These are phyloP conservation scores for Obelidium mucronatum DNA, from an alignment of 192 early-diverging fungal genomes.

Conservation along the genomic window DNA sequence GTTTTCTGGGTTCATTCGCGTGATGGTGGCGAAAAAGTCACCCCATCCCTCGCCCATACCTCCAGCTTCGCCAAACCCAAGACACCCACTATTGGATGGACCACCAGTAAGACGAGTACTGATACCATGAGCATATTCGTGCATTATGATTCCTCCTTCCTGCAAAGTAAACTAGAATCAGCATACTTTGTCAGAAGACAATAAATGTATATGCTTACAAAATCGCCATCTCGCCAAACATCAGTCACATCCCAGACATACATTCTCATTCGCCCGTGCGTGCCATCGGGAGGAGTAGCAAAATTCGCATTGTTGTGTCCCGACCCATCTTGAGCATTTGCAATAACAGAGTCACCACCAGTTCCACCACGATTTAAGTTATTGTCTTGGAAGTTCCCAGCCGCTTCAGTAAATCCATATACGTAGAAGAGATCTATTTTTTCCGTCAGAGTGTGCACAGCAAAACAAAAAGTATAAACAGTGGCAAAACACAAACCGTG, in stretches of 20 bases:
- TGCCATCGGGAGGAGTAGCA: conserved; percentile 80
- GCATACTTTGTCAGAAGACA: not conserved
- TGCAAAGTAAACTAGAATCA: conserved; percentile 44
- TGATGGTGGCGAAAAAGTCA: conserved; percentile 86
- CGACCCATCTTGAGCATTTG: conserved; percentile 90
- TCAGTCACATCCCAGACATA: conserved; percentile 81
- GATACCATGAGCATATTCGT: conserved; percentile 95
- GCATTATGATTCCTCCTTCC: conserved; percentile 93
- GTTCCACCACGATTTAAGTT: conserved; percentile 83
- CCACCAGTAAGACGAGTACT: conserved; percentile 92
- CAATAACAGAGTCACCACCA: conserved; percentile 86
- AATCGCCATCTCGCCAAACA: conserved; percentile 69
- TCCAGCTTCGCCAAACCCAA: conserved; percentile 86
- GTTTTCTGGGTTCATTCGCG: conserved; percentile 65
- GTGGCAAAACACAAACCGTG: conserved; percentile 90
- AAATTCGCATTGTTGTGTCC: conserved; percentile 96
- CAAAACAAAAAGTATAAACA: conserved; percentile 18
- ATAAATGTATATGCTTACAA: not conserved
- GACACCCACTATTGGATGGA: conserved; percentile 86
- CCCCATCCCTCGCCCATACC: conserved; percentile 98
- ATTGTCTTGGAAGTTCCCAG: conserved; percentile 94
- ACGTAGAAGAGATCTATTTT: conserved; percentile 78
- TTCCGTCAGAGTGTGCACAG: too few species aligned
- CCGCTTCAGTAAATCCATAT: conserved; percentile 90
- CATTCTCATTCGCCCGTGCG: conserved; percentile 93